phyloP scores from a whole-genome alignment of 2,329 filamentous ascomycete genomes.

The Trichophyton verrucosum region DNA sequence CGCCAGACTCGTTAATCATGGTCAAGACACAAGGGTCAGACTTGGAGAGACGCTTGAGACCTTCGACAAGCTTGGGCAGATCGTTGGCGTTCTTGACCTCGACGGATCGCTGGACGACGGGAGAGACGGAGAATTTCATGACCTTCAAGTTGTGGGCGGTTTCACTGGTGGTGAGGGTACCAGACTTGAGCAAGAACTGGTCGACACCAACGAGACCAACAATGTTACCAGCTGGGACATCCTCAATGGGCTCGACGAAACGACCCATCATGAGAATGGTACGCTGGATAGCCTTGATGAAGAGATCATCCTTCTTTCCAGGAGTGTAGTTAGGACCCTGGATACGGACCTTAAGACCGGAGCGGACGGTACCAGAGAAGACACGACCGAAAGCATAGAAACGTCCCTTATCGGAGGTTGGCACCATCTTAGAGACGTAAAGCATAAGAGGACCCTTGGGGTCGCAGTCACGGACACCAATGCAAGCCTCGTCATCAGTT shows the following conservation, averaged over 20 bases:
- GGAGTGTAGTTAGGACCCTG: conserved; percentile 98
- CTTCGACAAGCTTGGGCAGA: conserved; percentile 98
- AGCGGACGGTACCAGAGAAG: conserved; percentile 95
- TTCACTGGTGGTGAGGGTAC: conserved; percentile 94
- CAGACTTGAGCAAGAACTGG: conserved; percentile 99
- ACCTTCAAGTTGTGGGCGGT: conserved; percentile 99
- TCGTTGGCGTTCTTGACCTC: conserved; percentile 99
- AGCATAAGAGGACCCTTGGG: conserved; percentile 98
- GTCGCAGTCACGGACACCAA: conserved; percentile 97
- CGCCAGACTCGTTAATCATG: conserved; percentile 77
- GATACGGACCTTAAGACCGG: conserved; percentile 98
- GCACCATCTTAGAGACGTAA: conserved; percentile 99
- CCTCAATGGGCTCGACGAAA: conserved; percentile 96
- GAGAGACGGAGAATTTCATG: conserved; percentile 99
- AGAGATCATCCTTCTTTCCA: conserved; percentile 97
- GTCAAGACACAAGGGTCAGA: conserved; percentile 97
- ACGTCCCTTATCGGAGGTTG: conserved; percentile 97
- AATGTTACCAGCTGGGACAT: conserved; percentile 99
- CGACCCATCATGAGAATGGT: conserved; percentile 99
- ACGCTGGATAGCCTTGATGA: conserved; percentile 99
- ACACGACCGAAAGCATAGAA: conserved; percentile 99
- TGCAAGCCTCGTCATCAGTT: conserved; percentile 76
- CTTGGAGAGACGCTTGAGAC: conserved; percentile 99
- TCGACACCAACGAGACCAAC: conserved; percentile 98
- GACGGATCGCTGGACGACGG: conserved; percentile 95